These are phyloP conservation scores for Cladorrhinum sp. DNA, from an alignment of 2,329 filamentous ascomycete genomes.

Conservation along the genomic window DNA sequence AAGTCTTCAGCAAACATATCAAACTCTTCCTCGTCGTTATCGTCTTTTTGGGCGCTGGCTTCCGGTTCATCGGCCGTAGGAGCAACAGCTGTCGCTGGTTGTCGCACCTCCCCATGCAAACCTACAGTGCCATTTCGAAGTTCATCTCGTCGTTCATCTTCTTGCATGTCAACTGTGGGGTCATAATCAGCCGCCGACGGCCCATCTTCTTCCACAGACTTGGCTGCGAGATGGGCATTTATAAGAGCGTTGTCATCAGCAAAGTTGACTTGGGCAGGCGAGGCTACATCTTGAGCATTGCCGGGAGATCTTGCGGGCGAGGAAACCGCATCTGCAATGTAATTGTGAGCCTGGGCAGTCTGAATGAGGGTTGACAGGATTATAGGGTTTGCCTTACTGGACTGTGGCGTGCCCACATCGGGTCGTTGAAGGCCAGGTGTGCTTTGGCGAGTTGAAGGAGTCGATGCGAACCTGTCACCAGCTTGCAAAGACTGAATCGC, in stretches of 20 bases:
- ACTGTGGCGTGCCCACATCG: constrained; percentile 44
- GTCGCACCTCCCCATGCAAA: constrained; percentile 44
- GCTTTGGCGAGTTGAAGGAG: constrained; percentile 47
- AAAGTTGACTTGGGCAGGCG: constrained; percentile 60
- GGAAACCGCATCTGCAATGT: constrained; percentile 21
- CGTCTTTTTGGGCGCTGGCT: constrained; percentile 35
- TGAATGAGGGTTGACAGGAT: too few relatives aligned
- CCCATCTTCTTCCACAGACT: constrained; percentile 57
- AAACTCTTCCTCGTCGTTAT: constrained; percentile 67
- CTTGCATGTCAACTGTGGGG: constrained; percentile 81
- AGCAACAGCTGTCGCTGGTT: constrained; percentile 14
- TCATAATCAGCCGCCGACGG: constrained; percentile 94
- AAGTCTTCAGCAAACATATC: constrained; percentile 90
- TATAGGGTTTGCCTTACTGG: constrained; percentile 38
- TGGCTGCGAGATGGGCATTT: constrained; percentile 52
- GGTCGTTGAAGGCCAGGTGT: constrained; percentile 37
- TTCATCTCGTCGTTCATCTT: constrained; percentile 71
- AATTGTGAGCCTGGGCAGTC: constrained; percentile 6
- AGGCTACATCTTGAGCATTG: constrained; percentile 45
- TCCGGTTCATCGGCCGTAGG: constrained; percentile 29
- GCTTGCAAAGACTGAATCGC: constrained; percentile 73
- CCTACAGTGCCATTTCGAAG: constrained; percentile 56
- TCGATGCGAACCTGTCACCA: constrained; percentile 56
- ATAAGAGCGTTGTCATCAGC: constrained; percentile 65
- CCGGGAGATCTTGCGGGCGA: constrained; percentile 40